Evolutionary conservation across 75 land plant genomes (phyloP).

Genomic region (Chamaecyparis obtusa): DNA sequence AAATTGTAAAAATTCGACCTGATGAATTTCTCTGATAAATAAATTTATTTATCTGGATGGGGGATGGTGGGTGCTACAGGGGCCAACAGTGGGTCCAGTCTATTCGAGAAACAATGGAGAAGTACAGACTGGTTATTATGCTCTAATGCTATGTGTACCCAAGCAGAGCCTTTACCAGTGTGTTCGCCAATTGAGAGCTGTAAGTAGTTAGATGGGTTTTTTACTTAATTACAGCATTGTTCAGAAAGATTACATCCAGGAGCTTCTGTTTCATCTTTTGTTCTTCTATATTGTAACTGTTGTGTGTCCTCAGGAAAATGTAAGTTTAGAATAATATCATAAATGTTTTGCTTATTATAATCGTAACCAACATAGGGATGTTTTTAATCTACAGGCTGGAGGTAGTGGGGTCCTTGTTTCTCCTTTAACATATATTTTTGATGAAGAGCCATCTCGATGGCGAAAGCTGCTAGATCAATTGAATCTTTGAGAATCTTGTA

Average conservation of each 20-base stretch:
- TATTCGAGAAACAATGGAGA: slow-evolving; percentile 54
- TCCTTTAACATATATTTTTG: slow-evolving; percentile 86
- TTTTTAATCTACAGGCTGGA: slow-evolving; percentile 51
- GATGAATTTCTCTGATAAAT: background rate
- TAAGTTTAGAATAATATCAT: background rate
- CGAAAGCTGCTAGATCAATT: slow-evolving; percentile 35
- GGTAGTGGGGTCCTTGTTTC: slow-evolving; percentile 92
- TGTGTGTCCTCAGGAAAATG: background rate
- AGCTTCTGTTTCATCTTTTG: background rate
- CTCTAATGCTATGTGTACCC: slow-evolving; percentile 77
- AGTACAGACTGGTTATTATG: slow-evolving; percentile 63
- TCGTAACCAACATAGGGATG: background rate
- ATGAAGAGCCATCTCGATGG: slow-evolving; percentile 93
- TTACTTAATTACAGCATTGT: background rate
- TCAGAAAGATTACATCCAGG: background rate
- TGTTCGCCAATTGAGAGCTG: slow-evolving; percentile 78
- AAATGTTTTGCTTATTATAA: background rate
- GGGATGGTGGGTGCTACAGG: slow-evolving; percentile 40
- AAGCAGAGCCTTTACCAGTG: slow-evolving; percentile 81
- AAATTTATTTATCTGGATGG: slow-evolving; percentile 3
- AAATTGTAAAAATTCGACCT: background rate
- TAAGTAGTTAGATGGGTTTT: slow-evolving; percentile 19
- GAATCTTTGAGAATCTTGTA: background rate
- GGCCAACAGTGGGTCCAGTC: slow-evolving; percentile 91
- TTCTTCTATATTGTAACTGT: background rate